Evolutionary conservation across 176 grass and related monocot species (phyloP), one percentile per base, ranked within the genome.

Genomic region (Dendrocalamus sinicus): DNA sequence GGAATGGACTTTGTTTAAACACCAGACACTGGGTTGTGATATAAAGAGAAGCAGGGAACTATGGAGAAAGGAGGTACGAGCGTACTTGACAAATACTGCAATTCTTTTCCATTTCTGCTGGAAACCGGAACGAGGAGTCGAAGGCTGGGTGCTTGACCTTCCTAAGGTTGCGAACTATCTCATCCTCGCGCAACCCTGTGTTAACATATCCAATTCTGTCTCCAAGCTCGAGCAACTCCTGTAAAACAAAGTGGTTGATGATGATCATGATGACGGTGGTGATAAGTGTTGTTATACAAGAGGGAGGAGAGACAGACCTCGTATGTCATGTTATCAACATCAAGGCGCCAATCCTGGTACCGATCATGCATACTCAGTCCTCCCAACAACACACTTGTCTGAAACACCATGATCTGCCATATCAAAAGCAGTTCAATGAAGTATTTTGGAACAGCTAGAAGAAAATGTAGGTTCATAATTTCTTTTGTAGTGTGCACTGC

Each of bases 331-430:
- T 91, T 92, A 59, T 99, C 97, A 10, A 96, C 97, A 60, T 99
- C 94, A 41, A 99, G 92, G 57, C 97, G 97, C 97, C 90, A 99
- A 81, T 93, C 92, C 60, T 81, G 89, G 78, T 96, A 91, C 57
- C 82, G 81, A 50, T 99, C 97, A 73, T 85, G 89, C 59, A 92
- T 73, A 75, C 82, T 93, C 88, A 94, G 89, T 70, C 97, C 94
- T 57, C 94, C 94, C 70, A 99, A 88, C 69, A 96, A 51, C 58
- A 99, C 91, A 85, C 97, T 88, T 75, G 94, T 96, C 59, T 92
- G 94, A 86, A 96, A 99, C 92, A 99, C 89, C 97, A 96, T 99
- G 46, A 99, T 94, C 97, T 99, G 86, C 70, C 40, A 77, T 54
- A 65, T 45, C 41, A 37, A 70, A 78, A 64, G 19, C 1, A 65